Percentiles rank a stretch among this genome's conserved stretches.
These are phyloP conservation scores for Ogataea neopini DNA, from an alignment of 805 yeast species.

Conservation along the genomic window DNA sequence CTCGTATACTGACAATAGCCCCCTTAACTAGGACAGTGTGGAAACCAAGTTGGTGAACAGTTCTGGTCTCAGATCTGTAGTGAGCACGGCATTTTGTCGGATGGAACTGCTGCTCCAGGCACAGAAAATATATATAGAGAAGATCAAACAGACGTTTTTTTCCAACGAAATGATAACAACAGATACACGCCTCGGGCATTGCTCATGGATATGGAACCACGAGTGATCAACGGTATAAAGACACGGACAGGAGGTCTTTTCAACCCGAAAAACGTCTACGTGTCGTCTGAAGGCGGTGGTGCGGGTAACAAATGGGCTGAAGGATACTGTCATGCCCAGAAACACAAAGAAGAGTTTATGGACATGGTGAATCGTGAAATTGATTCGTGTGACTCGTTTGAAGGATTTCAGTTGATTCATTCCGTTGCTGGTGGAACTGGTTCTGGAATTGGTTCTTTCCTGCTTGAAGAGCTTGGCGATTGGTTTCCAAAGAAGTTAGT, in stretches of 20 bases:
- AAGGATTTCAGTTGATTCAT: constrained; percentile 88
- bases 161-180: constrained; percentile 65
- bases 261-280: constrained; percentile 79
- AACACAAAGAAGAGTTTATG: constrained; percentile 67
- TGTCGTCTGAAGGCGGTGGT: constrained; percentile 81
- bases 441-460: constrained; percentile 85
- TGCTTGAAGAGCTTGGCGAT: constrained; percentile 79
- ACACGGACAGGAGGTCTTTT: constrained; percentile 58
- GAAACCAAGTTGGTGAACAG: constrained; percentile 90
- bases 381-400: constrained; percentile 85
- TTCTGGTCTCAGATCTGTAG: constrained; percentile 88
- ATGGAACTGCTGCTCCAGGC: constrained; percentile 52
- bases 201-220: constrained; percentile 85
- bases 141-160: constrained; percentile 84
- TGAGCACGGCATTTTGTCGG: constrained; percentile 81
- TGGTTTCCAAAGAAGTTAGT: constrained; percentile 79
- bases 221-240: constrained; percentile 68
- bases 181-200: constrained; percentile 88
- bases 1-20: background rate
- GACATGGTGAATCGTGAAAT: constrained; percentile 87
- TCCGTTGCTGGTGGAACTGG: constrained; percentile 99
- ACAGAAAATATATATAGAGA: constrained; percentile 41
- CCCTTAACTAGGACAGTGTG: constrained; percentile 73
- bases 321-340: constrained; percentile 77
- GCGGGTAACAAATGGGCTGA: constrained; percentile 97